Evolutionary conservation across 129 eudicot genomes (phyloP).

Genomic region (Helichrysum umbraculigerum): DNA sequence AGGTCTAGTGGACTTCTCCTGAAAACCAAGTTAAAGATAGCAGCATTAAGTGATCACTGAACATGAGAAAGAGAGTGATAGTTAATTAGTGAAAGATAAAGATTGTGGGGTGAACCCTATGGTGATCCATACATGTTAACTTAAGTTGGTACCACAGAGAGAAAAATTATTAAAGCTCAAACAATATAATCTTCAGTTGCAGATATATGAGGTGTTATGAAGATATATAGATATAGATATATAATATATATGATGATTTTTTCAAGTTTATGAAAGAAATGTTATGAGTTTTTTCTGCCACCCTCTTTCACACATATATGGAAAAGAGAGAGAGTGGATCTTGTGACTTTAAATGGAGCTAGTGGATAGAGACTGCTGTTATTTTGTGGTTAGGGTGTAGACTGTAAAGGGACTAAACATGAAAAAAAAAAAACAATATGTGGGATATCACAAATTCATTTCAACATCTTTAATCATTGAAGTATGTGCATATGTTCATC

Average conservation of each 20-base stretch:
- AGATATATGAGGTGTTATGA: not conserved
- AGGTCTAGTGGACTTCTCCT: slow-evolving; percentile 85
- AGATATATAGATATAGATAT: not conserved
- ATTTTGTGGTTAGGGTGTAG: slow-evolving; percentile 34
- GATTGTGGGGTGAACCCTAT: slow-evolving; percentile 30
- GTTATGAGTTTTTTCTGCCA: slow-evolving; percentile 47
- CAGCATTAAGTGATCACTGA: slow-evolving; percentile 3
- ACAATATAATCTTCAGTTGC: slow-evolving; percentile 23
- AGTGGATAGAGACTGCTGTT: slow-evolving; percentile 24
- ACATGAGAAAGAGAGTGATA: slow-evolving; percentile 13
- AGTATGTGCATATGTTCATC: slow-evolving; percentile 24
- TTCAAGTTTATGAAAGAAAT: slow-evolving; percentile 21
- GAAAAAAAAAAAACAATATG: not conserved
- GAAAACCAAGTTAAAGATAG: slow-evolving; percentile 32
- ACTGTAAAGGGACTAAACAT: not conserved
- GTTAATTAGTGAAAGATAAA: not conserved
- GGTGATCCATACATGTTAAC: slow-evolving; percentile 1
- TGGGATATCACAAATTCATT: slow-evolving; percentile 24
- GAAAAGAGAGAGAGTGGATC: slow-evolving; percentile 41
- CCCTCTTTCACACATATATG: slow-evolving; percentile 27
- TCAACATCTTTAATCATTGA: slow-evolving; percentile 23
- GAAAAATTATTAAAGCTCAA: slow-evolving; percentile 17
- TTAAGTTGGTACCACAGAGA: slow-evolving; percentile 53
- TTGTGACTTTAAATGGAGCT: slow-evolving; percentile 57
- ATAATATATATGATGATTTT: slow-evolving; percentile 1